Evolutionary conservation across 257 asterid species (phyloP).

Genomic region (Apocynum venetum): DNA sequence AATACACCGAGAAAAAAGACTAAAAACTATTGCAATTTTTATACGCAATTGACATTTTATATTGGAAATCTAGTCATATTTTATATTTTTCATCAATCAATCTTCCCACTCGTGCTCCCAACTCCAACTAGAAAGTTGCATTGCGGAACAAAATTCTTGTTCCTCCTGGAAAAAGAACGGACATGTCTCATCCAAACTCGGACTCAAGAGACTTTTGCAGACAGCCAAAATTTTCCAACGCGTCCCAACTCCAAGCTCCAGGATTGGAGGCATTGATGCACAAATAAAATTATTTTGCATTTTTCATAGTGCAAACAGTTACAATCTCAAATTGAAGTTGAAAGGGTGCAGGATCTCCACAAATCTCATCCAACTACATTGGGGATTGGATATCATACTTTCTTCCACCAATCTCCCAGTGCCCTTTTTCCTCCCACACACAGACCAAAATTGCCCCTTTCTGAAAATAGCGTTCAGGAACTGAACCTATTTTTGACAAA

Average conservation of each 20-base stretch:
- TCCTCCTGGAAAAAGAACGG: background rate
- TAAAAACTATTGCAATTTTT: too few species aligned
- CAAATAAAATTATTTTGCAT: too few species aligned
- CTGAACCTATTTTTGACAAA: background rate
- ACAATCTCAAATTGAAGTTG: background rate
- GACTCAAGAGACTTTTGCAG: background rate
- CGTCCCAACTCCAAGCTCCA: background rate
- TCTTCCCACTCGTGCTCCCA: background rate
- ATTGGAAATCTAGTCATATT: background rate
- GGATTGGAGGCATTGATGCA: background rate
- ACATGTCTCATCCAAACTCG: background rate
- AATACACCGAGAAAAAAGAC: too few species aligned
- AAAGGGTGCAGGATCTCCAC: background rate
- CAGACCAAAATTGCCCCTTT: background rate
- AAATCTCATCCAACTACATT: background rate
- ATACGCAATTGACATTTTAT: too few species aligned
- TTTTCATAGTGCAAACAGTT: background rate
- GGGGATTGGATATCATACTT: background rate
- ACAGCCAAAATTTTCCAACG: background rate
- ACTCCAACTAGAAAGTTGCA: background rate
- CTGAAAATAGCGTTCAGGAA: background rate
- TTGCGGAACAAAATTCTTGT: background rate
- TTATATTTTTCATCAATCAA: background rate
- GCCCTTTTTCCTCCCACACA: background rate
- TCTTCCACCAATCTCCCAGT: background rate